These are phyloP conservation scores for Pseudogymnoascus sp. DNA, from an alignment of 2,329 filamentous ascomycete genomes.

Conservation along the genomic window DNA sequence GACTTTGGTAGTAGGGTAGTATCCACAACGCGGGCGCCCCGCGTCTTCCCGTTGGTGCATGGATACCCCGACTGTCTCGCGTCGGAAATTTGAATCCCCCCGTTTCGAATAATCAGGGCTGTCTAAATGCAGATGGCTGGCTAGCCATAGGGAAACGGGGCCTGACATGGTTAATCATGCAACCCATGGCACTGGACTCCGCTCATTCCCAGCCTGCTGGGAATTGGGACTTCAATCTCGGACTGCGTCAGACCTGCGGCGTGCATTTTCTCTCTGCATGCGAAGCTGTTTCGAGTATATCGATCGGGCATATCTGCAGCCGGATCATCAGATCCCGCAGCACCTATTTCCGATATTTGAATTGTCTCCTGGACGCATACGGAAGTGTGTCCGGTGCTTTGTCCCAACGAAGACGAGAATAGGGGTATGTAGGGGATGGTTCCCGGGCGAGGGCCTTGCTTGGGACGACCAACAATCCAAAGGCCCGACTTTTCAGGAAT, in stretches of 20 bases:
- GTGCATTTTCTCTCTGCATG: background rate
- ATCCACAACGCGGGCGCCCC: background rate
- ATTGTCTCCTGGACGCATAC: background rate
- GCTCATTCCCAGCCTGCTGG: background rate
- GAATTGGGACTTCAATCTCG: background rate
- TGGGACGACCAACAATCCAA: background rate
- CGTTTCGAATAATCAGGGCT: background rate
- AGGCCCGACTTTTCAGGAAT: background rate
- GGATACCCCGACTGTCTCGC: background rate
- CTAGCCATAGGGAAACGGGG: background rate
- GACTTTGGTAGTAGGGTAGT: background rate
- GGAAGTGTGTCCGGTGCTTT: background rate
- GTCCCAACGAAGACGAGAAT: background rate
- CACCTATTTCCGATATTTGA: background rate
- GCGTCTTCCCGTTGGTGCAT: background rate
- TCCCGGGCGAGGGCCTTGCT: background rate
- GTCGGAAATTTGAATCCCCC: background rate
- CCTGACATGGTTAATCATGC: background rate
- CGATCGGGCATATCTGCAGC: background rate
- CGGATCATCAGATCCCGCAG: background rate
- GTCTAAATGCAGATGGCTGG: background rate
- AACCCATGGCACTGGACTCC: background rate
- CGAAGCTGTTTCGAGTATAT: background rate
- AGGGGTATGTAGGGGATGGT: background rate
- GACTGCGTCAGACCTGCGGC: background rate